A percentile compares a stretch with the other conserved stretches of the same genome.
Evolutionary conservation across 441 rosid genomes (phyloP).

Genomic region (Pelargonium australe): DNA sequence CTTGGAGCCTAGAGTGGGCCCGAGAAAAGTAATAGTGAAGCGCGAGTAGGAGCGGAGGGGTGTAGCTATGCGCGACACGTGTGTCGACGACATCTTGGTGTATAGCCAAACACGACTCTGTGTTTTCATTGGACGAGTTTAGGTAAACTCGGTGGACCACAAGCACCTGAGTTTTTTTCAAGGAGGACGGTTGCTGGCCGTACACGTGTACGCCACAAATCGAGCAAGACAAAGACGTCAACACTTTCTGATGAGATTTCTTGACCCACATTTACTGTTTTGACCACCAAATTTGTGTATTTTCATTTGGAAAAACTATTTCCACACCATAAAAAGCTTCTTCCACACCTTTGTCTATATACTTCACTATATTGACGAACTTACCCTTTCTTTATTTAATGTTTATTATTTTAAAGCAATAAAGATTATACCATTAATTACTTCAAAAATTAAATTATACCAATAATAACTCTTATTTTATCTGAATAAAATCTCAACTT

Average conservation of each 20-base stretch:
- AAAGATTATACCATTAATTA: too few species aligned
- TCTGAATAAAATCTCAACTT: too few species aligned
- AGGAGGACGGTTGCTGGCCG: not conserved
- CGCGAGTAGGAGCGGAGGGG: not conserved
- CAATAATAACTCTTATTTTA: too few species aligned
- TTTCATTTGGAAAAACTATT: too few species aligned
- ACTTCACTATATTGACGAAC: too few species aligned
- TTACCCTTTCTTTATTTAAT: too few species aligned
- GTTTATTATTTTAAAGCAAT: too few species aligned
- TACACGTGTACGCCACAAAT: slow-evolving; percentile 6
- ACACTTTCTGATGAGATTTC: slow-evolving; percentile 6
- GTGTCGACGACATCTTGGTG: not conserved
- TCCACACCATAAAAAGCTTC: too few species aligned
- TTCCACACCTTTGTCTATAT: too few species aligned
- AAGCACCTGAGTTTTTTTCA: not conserved
- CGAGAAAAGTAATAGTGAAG: slow-evolving; percentile 11
- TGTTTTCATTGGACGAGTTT: not conserved
- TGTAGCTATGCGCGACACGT: slow-evolving; percentile 2
- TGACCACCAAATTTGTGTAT: not conserved
- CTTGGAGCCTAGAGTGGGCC: slow-evolving; percentile 25
- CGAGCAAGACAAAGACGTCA: slow-evolving; percentile 5
- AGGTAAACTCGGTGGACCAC: not conserved
- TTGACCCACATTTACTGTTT: not conserved
- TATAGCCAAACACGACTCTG: slow-evolving; percentile 4
- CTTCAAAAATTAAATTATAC: too few species aligned